Evolutionary conservation across 2,329 filamentous ascomycete genomes (phyloP).

Genomic region (Thielaviopsis musarum): DNA sequence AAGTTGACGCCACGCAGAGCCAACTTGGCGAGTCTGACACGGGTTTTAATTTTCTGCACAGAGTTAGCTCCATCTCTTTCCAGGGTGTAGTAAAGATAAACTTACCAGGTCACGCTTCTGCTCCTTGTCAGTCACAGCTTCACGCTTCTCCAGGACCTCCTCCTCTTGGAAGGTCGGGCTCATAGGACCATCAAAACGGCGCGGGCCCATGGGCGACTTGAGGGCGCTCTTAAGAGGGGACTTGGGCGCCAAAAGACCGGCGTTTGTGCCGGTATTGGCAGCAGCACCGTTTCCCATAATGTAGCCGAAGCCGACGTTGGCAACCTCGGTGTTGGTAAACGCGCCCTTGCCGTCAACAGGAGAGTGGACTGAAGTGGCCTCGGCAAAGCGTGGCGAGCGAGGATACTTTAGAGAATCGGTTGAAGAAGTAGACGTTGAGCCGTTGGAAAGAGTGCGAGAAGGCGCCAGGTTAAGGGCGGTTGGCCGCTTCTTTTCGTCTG

Average conservation of each 20-base stretch:
- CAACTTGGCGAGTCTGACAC: conserved; percentile 85
- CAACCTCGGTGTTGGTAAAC: conserved; percentile 49
- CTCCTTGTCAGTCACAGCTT: conserved; percentile 65
- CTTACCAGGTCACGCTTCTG: conserved; percentile 78
- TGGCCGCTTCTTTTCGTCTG: conserved; percentile 40
- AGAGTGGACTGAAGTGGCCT: conserved; percentile 64
- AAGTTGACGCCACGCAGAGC: conserved; percentile 93
- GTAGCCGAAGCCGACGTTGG: conserved; percentile 86
- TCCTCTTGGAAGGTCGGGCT: conserved; percentile 90
- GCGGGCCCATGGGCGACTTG: conserved; percentile 68
- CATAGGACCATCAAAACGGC: conserved; percentile 56
- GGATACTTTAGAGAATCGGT: conserved; percentile 46
- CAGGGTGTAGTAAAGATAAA: conserved; percentile 14
- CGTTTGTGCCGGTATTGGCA: background rate
- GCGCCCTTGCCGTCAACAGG: conserved; percentile 47
- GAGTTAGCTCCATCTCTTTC: conserved; percentile 19
- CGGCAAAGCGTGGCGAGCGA: conserved; percentile 62
- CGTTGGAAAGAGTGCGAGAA: conserved; percentile 30
- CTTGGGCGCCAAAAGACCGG: conserved; percentile 40
- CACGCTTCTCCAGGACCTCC: conserved; percentile 69
- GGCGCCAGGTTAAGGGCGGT: conserved; percentile 36
- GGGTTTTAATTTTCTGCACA: conserved; percentile 70
- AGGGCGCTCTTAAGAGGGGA: conserved; percentile 81
- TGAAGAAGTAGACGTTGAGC: conserved; percentile 30
- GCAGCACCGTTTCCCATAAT: conserved; percentile 45